Evolutionary conservation across 495 filamentous ascomycete species (phyloP).

Genomic region (Penicillium atrosanguineum): DNA sequence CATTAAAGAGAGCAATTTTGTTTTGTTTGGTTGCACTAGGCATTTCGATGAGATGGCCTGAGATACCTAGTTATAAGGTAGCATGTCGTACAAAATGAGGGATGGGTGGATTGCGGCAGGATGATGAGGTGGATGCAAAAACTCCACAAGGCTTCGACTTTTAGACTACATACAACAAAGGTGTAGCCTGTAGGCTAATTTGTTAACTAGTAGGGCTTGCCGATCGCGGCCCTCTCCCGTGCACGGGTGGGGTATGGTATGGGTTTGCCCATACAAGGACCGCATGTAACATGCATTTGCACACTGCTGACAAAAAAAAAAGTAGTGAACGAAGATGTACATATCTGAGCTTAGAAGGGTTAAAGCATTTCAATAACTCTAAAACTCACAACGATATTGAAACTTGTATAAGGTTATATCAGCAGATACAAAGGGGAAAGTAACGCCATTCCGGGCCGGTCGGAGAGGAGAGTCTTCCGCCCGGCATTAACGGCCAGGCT

Average conservation of each 20-base stretch:
- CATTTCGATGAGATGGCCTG: neutral
- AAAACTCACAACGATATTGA: neutral
- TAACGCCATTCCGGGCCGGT: slow-evolving; percentile 19
- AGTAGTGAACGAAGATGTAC: neutral
- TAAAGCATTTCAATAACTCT: neutral
- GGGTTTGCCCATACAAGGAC: neutral
- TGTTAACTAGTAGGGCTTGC: neutral
- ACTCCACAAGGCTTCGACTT: neutral
- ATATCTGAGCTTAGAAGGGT: neutral
- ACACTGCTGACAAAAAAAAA: neutral
- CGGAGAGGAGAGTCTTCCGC: slow-evolving; percentile 20
- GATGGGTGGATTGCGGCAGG: neutral
- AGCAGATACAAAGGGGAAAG: neutral
- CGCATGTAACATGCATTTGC: neutral
- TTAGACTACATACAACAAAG: neutral
- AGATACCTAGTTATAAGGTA: neutral
- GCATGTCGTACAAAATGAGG: neutral
- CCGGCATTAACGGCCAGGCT: neutral
- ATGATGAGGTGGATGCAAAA: neutral
- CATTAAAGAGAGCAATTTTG: neutral
- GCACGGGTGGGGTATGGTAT: neutral
- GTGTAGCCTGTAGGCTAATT: neutral
- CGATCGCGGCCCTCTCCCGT: neutral
- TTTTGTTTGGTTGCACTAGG: neutral
- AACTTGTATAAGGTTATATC: neutral